These are phyloP conservation scores for Eutrema yunnanense DNA, from an alignment of 345 rosid species.

Conservation along the genomic window DNA sequence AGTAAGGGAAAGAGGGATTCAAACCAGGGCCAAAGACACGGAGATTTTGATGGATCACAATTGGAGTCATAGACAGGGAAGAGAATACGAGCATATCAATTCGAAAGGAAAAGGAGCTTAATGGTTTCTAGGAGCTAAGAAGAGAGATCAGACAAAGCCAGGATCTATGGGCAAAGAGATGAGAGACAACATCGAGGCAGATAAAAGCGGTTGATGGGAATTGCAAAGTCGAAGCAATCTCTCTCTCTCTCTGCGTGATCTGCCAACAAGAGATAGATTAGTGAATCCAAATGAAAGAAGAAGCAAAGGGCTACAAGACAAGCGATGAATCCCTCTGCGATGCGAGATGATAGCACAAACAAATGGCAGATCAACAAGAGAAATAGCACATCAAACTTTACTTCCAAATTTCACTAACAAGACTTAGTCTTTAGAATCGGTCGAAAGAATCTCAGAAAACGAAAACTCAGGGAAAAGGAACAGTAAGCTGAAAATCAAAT, in stretches of 20 bases:
- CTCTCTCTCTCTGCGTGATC: not conserved
- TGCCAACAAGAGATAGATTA: not conserved
- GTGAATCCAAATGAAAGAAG: not conserved
- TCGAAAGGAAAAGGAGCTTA: not conserved
- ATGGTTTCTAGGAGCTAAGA: not conserved
- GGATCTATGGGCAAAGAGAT: not conserved
- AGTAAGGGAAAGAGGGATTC: slow-evolving; percentile 83
- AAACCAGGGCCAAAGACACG: slow-evolving; percentile 85
- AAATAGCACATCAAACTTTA: not conserved
- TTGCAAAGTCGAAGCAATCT: not conserved
- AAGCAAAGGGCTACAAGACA: no score
- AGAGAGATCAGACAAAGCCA: not conserved
- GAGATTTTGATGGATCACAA: slow-evolving; percentile 39
- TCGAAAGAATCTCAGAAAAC: not conserved
- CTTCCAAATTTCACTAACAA: not conserved
- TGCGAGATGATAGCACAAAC: not conserved
- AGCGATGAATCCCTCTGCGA: not conserved
- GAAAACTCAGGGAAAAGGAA: not conserved
- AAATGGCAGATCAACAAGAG: not conserved
- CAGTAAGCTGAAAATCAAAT: not conserved
- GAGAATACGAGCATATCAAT: slow-evolving; percentile 55
- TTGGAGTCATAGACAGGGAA: slow-evolving; percentile 33
- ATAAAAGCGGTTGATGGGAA: no score
- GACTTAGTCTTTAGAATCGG: not conserved
- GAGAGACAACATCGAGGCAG: not conserved